Base-by-base conservation (phyloP, 495 filamentous ascomycete genomes). In the Thozetella sp. region DNA sequence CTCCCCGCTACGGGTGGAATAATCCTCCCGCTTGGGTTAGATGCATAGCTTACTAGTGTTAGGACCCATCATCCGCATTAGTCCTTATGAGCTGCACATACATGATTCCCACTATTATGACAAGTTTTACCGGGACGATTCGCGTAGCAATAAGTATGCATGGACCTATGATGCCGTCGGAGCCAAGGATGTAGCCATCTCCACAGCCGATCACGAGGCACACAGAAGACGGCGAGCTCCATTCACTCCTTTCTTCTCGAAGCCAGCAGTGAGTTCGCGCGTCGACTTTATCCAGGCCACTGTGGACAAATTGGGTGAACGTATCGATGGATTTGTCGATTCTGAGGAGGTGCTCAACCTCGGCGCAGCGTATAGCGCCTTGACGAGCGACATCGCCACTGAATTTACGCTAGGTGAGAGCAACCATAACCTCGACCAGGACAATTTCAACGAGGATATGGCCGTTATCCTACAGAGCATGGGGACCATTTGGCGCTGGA, bases 61-160 rank as follows among this genome's bases (percentile, higher is more conserved):
- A 72, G 68, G 71, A 24, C 68, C 70, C 12, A 71, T 74, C 13
- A 60, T 74, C 43, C 66, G 70, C 25, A 74, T 71, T 54, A 68
- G 63, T 50, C 72, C 72, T 1, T 26, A 67, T 50, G 70, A 74
- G 53, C 58, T 74, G 12, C 69, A 72, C 40, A 56, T 74, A 12
- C 60, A 57, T 46, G 72, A 72, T 37, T 50, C 69, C 15, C 43
- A 57, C 20, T 72, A 67, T 55, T 69, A 62, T 53, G 63, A 71
- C 43, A 63, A 54, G 25, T 56, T 75, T 13, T 72, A 72, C 56
- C 60, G 68, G 52, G 53, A 63, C 22, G 68, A 71, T 13, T 64
- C 66, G n/a, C 59, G 58, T 0, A 69, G 70, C 63, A 30, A 69
- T 54, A 73, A 71, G 53, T 68, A 71, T 51, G 56, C 27, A 15